A percentile compares a stretch with the other conserved stretches of the same genome.
Conservation (phyloP, 768 basidiomycete species). For the Tricholoma sp. region DNA sequence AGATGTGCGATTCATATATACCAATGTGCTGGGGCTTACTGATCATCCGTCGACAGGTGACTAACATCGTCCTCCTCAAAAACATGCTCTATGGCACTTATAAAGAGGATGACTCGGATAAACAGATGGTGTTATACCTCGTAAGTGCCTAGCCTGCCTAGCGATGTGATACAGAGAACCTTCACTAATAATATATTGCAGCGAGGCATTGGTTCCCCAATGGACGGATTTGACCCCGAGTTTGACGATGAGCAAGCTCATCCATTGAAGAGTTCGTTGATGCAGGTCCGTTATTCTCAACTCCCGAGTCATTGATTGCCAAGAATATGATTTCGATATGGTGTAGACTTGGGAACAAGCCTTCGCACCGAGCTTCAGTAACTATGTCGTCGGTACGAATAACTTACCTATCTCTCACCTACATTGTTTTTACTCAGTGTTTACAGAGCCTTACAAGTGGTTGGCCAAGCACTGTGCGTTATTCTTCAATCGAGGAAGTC, state of each 20-base stretch:
- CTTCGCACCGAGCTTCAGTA: not conserved
- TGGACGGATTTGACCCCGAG: not conserved
- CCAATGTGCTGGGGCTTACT: not conserved
- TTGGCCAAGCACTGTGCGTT: not conserved
- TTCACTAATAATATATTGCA: not conserved
- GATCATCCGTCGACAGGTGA: not conserved
- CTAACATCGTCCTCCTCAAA: constrained; percentile 2
- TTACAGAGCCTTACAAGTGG: constrained; percentile 1
- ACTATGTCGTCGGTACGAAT: constrained; percentile 1
- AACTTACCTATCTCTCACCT: not conserved
- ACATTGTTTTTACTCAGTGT: not conserved
- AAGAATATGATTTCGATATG: too few relatives aligned
- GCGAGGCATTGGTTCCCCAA: constrained; percentile 1
- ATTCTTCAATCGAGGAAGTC: not conserved
- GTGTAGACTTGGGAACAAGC: constrained; percentile 1
- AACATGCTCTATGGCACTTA: not conserved
- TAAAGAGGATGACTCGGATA: constrained; percentile 1
- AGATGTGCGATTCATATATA: not conserved
- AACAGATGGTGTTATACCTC: constrained; percentile 1
- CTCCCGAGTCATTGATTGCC: not conserved
- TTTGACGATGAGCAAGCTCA: constrained; percentile 1
- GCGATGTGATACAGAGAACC: not conserved
- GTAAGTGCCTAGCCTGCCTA: not conserved
- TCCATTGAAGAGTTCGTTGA: constrained; percentile 1
- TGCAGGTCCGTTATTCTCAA: not conserved